Base-by-base conservation (phyloP, 2,329 filamentous ascomycete genomes). In the Aspergillus proliferans region DNA sequence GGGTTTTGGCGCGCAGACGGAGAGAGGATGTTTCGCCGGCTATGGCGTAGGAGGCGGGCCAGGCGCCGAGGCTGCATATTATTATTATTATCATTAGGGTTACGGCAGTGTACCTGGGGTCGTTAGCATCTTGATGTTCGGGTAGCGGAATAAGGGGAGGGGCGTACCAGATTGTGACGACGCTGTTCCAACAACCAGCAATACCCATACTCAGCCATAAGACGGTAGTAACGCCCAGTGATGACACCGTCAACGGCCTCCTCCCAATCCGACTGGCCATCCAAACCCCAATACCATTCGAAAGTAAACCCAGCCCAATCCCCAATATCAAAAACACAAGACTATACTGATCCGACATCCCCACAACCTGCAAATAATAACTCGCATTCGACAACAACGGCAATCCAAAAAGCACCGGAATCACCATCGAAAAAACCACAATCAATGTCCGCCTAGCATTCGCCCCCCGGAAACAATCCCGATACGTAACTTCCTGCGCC, bases 151-250 rank as follows among this genome's bases (percentile, higher is more conserved):
- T 15, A 21, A 34, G 30, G 41, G 40, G 19, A 43, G 26, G 40
- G 24, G 57, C 63, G 49, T 60, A 73, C 72, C 73, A 77, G 8
- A 67, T 59, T 4, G 70, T 67, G 14, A 67, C 62, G 3, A 52
- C 60, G 9, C 70, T 66, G 0, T 65, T 51, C 52, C 70, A 76
- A 52, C 69, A 74, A 2, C 76, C 75, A 0, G 71, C 67, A n/a
- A 79, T 67, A 1, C 76, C 76, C 62, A 77, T 73, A 0, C 61
- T 63, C 5, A 69, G 55, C 74, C 75, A 79, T 1, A 77, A 51
- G 1, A 69, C 41, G 0, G 64, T 57, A 1, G 68, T 55, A 6
- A 67, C 50, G 0, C 47, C 46, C 65, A 63, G 36, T 1, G 61
- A 58, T 3, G 46, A 48, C 8, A 58, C 38, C 19, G 59, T 52